Base-by-base conservation (phyloP, 306 rosid genomes). In the Quercus dentata region DNA sequence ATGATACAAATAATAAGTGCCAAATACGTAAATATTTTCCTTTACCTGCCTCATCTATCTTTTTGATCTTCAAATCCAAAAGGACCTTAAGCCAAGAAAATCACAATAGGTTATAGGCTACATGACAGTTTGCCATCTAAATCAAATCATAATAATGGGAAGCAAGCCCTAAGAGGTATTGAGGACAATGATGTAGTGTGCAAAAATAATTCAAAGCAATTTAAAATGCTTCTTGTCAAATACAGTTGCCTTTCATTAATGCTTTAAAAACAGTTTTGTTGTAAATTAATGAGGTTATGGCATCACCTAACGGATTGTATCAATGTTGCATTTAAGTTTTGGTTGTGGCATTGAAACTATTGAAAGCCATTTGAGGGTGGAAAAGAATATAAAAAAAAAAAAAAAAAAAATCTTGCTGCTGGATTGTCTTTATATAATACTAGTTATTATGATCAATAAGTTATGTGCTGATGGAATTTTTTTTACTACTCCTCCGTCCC, bases 61-160 rank as follows among this genome's bases (percentile, higher is more conserved):
- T n/a, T 71, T 14, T 20, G 78, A 41, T 77, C 65, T 30, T 78
- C 46, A 49, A 64, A 41, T 74, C 61, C 69, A 71, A 49, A 71
- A 44, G 82, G 79, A 56, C 59, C 78, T 65, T 31, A 21, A 38
- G 69, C 70, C 75, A 51, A 80, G 76, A 54, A 79, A 85, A 77
- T 54, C 68, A 27, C 52, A 69, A 33, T 13, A 35, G 52, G 72
- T n/a, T 68, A 64, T 21, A 19, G 70, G 81, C 75, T 71, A 78
- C 49, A 71, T 56, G 87, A 75, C 85, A 82, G 71, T 75, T 81
- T 73, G 72, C 58, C 38, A 74, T 74, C 85, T 52, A 83, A 83
- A 88, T 90, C 87, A 83, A 76, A 75, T 78, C 86, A 63, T 31
- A 18, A 74, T 81, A 83, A 63, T 78, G 78, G 76, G 81, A 74